phyloP scores from a whole-genome alignment of 345 rosid species.

The Populus ilicifolia region DNA sequence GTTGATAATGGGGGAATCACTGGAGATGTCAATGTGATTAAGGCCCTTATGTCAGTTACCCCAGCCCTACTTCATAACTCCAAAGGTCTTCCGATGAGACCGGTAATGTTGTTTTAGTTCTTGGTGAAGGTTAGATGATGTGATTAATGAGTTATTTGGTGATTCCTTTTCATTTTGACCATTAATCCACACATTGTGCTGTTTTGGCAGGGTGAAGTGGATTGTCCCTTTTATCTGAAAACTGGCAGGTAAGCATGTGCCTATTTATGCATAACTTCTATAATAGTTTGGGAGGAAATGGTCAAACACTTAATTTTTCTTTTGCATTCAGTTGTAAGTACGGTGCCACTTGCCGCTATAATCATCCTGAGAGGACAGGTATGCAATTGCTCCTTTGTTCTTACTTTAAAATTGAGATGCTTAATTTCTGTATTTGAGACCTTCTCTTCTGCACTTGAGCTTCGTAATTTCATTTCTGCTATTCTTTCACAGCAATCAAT shows the following conservation, averaged over 20 bases:
- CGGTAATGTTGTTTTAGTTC: slow-evolving; percentile 33
- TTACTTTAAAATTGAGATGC: not conserved
- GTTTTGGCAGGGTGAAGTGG: slow-evolving; percentile 72
- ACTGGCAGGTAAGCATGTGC: slow-evolving; percentile 70
- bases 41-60: slow-evolving; percentile 33
- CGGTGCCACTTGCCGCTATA: slow-evolving; percentile 87
- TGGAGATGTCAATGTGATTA: slow-evolving; percentile 28
- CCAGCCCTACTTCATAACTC: slow-evolving; percentile 63
- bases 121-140: not conserved
- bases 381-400: slow-evolving; percentile 9
- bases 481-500: slow-evolving; percentile 53
- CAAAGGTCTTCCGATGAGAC: slow-evolving; percentile 89
- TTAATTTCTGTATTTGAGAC: not conserved
- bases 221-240: slow-evolving; percentile 92
- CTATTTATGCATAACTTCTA: not conserved
- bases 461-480: slow-evolving; percentile 6
- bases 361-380: slow-evolving; percentile 94
- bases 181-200: slow-evolving; percentile 3
- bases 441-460: not conserved
- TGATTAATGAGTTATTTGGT: not conserved
- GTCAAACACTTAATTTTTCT: slow-evolving; percentile 2
- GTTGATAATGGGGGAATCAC: slow-evolving; percentile 27
- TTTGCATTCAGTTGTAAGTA: slow-evolving; percentile 73
- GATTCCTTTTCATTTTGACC: not conserved
- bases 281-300: not conserved